Conservation (phyloP, 257 asterid genomes). For the Petunia axillaris region DNA sequence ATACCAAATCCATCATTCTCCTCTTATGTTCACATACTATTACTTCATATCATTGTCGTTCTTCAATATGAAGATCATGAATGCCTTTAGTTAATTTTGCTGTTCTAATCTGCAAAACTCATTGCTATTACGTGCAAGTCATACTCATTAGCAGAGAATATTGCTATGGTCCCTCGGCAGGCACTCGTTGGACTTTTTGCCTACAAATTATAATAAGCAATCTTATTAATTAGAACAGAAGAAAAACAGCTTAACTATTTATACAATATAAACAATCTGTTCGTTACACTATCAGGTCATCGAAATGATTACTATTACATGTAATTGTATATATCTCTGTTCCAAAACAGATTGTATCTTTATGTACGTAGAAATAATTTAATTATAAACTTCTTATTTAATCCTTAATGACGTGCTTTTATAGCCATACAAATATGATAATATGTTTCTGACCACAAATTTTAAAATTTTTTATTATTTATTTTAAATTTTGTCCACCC, state of each 20-base stretch:
- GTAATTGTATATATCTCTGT: no score
- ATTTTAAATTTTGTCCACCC: no score
- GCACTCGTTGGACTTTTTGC: background rate
- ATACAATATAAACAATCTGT: no score
- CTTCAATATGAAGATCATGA: background rate
- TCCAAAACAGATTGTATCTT: no score
- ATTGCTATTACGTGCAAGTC: background rate
- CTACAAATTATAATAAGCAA: slow-evolving; percentile 1
- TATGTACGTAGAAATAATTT: no score
- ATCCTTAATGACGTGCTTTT: no score
- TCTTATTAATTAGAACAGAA: background rate
- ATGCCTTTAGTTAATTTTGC: background rate
- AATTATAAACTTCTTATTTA: no score
- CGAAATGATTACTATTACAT: no score
- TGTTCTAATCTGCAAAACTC: background rate
- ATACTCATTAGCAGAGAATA: background rate
- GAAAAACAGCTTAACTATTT: background rate
- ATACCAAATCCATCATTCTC: background rate
- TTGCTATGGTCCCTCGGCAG: background rate
- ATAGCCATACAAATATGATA: no score
- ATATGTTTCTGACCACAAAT: no score
- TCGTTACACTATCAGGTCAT: no score
- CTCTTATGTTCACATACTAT: background rate
- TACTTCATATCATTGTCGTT: slow-evolving; percentile 20
- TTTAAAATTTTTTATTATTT: no score